Conservation (phyloP, 2,329 filamentous ascomycete species). For the Rutstroemia sydowiana region DNA sequence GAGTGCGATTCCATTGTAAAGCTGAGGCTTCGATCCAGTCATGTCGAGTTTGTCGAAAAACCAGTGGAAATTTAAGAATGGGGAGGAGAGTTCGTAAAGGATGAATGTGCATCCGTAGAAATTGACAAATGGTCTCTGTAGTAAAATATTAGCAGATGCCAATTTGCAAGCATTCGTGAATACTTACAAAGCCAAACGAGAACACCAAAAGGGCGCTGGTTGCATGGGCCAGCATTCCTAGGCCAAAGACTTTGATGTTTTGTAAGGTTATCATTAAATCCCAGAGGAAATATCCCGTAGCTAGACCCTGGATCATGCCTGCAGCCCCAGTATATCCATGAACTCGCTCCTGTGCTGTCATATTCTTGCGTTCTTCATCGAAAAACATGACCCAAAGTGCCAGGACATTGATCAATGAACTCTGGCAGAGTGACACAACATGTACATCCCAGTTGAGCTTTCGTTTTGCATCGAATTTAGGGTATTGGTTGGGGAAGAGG, state of each 20-base stretch:
- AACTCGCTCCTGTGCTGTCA: constrained; percentile 61
- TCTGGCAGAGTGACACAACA: constrained; percentile 77
- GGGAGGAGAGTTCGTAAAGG: constrained; percentile 78
- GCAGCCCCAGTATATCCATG: constrained; percentile 70
- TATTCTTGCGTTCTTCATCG: constrained; percentile 60
- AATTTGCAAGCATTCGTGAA: background rate
- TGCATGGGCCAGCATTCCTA: constrained; percentile 62
- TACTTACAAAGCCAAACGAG: constrained; percentile 69
- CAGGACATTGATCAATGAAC: constrained; percentile 60
- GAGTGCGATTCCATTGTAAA: constrained; percentile 69
- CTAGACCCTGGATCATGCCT: constrained; percentile 69
- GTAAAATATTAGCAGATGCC: background rate
- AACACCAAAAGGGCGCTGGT: constrained; percentile 68
- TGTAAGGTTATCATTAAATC: constrained; percentile 64
- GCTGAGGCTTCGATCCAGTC: constrained; percentile 66
- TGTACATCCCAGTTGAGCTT: constrained; percentile 78
- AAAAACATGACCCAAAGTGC: constrained; percentile 66
- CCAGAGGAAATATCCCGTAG: constrained; percentile 79
- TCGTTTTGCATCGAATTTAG: constrained; percentile 52
- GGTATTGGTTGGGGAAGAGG: constrained; percentile 58
- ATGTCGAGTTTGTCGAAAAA: constrained; percentile 81
- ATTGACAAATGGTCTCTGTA: constrained; percentile 73
- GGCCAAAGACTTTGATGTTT: constrained; percentile 59
- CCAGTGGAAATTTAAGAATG: constrained; percentile 86
- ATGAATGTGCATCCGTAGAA: constrained; percentile 77